A percentile compares a stretch with the other conserved stretches of the same genome.
Evolutionary conservation across 306 rosid species (phyloP).

Genomic region (Gillenia trifoliata): DNA sequence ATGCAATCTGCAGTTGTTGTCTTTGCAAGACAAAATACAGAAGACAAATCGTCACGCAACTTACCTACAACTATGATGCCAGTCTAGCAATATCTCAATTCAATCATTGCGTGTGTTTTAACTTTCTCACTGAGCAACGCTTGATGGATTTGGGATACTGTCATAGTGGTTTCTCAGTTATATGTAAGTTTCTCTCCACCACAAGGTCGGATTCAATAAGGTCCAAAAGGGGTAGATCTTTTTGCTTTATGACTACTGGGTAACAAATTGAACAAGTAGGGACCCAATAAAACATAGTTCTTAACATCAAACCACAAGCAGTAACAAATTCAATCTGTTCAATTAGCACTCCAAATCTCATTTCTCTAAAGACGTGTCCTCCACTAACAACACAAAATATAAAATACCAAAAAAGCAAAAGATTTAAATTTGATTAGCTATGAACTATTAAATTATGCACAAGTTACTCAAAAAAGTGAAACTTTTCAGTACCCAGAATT

Average conservation of each 20-base stretch:
- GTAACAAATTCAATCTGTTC: not conserved
- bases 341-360: not conserved
- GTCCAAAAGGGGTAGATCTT: not conserved
- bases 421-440: not conserved
- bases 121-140: too few species aligned
- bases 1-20: not conserved
- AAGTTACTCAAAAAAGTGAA: not conserved
- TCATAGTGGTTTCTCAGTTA: too few species aligned
- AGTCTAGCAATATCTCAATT: too few species aligned
- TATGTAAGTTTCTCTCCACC: too few species aligned
- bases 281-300: conserved; percentile 2
- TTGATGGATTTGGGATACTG: too few species aligned
- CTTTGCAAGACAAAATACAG: not conserved
- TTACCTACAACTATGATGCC: too few species aligned
- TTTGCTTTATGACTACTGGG: not conserved
- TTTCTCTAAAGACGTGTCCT: not conserved
- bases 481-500: not conserved
- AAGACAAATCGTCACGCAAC: not conserved
- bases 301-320: not conserved
- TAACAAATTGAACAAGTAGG: not conserved
- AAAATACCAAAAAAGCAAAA: not conserved
- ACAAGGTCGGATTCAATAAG: not conserved
- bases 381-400: conserved; percentile 1
- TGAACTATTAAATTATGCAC: not conserved
- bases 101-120: too few species aligned